A percentile compares a stretch with the other conserved stretches of the same genome.
These are phyloP conservation scores for Puccinia hordei DNA, from an alignment of 1,284 basidiomycete species.

Conservation along the genomic window DNA sequence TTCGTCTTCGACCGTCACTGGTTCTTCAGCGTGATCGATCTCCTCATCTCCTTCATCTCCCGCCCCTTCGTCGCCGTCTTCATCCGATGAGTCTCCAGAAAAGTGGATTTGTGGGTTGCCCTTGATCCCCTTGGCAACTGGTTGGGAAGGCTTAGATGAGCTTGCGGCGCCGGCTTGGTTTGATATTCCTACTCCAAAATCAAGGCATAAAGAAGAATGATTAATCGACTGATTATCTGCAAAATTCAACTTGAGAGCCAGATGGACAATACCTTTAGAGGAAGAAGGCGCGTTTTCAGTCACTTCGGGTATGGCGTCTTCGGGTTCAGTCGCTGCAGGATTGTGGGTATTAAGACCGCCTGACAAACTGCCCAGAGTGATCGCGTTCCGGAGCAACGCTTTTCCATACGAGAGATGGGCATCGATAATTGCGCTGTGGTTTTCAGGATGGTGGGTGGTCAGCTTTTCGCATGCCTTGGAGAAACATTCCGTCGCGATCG, in stretches of 20 bases:
- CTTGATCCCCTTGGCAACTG: neutral
- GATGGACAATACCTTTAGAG: neutral
- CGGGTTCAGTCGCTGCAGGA: constrained; percentile 31
- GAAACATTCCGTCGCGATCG: constrained; percentile 25
- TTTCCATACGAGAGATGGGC: constrained; percentile 56
- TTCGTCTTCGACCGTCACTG: constrained; percentile 35
- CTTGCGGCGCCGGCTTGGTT: neutral
- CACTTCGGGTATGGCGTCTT: neutral
- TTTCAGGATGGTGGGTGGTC: constrained; percentile 53
- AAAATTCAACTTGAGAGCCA: neutral
- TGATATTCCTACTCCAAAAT: neutral
- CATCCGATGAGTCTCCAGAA: constrained; percentile 43
- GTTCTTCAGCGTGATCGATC: neutral
- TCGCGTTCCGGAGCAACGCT: constrained; percentile 56
- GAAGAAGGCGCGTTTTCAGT: neutral
- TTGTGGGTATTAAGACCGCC: constrained; percentile 42
- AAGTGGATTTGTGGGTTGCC: constrained; percentile 38
- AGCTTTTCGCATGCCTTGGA: constrained; percentile 36
- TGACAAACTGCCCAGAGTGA: constrained; percentile 54
- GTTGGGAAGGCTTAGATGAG: constrained; percentile 7
- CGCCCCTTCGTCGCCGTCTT: constrained; percentile 6
- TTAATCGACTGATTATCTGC: neutral
- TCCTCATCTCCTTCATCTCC: constrained; percentile 10
- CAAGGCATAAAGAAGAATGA: neutral
- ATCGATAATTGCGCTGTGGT: constrained; percentile 54